These are phyloP conservation scores for Mycena floridula DNA, from an alignment of 768 basidiomycete species.

Conservation along the genomic window DNA sequence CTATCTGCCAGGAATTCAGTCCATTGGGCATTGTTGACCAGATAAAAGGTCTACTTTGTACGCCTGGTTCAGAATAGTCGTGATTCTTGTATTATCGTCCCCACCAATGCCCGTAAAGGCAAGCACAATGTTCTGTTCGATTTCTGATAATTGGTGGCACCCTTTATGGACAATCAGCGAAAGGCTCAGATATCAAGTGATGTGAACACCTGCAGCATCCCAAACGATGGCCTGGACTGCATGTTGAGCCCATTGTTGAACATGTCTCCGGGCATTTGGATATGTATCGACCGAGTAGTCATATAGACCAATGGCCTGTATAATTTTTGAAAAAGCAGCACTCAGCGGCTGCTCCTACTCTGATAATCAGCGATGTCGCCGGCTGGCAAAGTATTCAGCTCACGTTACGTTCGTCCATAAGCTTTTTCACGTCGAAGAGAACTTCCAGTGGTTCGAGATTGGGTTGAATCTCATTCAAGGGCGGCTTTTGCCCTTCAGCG, in stretches of 20 bases:
- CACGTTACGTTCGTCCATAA: slow-evolving; percentile 64
- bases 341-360: slow-evolving; percentile 64
- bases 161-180: slow-evolving; percentile 34
- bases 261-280: slow-evolving; percentile 38
- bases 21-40: neutral
- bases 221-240: slow-evolving; percentile 71
- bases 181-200: neutral
- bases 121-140: slow-evolving; percentile 67
- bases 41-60: slow-evolving; percentile 41
- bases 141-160: slow-evolving; percentile 52
- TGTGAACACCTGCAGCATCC: slow-evolving; percentile 53
- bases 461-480: slow-evolving; percentile 69
- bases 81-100: slow-evolving; percentile 57
- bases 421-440: slow-evolving; percentile 69
- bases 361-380: neutral
- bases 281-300: slow-evolving; percentile 67
- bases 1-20: slow-evolving; percentile 36
- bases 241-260: slow-evolving; percentile 68
- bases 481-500: slow-evolving; percentile 37
- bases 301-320: slow-evolving; percentile 60
- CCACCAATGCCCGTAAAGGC: slow-evolving; percentile 56
- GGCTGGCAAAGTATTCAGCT: slow-evolving; percentile 7
- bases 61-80: slow-evolving; percentile 58
- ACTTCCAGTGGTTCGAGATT: slow-evolving; percentile 73
- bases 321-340: slow-evolving; percentile 61